A percentile compares a stretch with the other conserved stretches of the same genome.
Evolutionary conservation across 768 basidiomycete species (phyloP).

Genomic region (Tulasnella calospora): DNA sequence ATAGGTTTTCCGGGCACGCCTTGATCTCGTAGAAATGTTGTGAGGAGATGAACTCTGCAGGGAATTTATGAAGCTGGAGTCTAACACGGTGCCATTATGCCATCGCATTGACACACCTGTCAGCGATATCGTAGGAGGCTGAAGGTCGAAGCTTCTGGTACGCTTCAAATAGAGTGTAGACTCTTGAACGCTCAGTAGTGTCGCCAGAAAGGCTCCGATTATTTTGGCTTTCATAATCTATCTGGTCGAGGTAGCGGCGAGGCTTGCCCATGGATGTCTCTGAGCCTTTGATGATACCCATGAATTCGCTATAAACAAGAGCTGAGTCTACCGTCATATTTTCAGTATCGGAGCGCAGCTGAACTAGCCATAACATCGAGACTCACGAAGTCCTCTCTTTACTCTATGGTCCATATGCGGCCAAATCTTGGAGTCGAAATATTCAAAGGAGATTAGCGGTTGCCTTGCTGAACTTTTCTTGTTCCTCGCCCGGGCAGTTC

Average conservation of each 20-base stretch:
- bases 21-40: constrained; percentile 37
- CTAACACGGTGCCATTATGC: background rate
- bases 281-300: constrained; percentile 65
- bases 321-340: constrained; percentile 46
- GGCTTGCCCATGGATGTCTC: constrained; percentile 44
- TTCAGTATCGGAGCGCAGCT: background rate
- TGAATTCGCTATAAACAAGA: constrained; percentile 51
- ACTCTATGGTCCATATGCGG: constrained; percentile 50
- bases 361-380: no score
- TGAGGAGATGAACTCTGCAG: constrained; percentile 40
- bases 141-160: constrained; percentile 41
- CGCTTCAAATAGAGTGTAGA: constrained; percentile 52
- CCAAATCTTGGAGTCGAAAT: constrained; percentile 56
- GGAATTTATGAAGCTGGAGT: constrained; percentile 39
- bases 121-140: constrained; percentile 48
- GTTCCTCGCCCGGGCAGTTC: constrained; percentile 22
- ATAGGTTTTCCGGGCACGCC: constrained; percentile 43
- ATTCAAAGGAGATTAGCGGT: constrained; percentile 42
- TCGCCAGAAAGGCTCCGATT: constrained; percentile 37
- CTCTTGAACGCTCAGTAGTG: constrained; percentile 36
- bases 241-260: constrained; percentile 42
- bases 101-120: constrained; percentile 42
- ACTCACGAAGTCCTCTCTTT: constrained; percentile 51
- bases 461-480: constrained; percentile 2
- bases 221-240: constrained; percentile 39